A percentile compares a stretch with the other conserved stretches of the same genome.
Evolutionary conservation across 495 filamentous ascomycete genomes (phyloP).

Genomic region (Gamarada debralockiae): DNA sequence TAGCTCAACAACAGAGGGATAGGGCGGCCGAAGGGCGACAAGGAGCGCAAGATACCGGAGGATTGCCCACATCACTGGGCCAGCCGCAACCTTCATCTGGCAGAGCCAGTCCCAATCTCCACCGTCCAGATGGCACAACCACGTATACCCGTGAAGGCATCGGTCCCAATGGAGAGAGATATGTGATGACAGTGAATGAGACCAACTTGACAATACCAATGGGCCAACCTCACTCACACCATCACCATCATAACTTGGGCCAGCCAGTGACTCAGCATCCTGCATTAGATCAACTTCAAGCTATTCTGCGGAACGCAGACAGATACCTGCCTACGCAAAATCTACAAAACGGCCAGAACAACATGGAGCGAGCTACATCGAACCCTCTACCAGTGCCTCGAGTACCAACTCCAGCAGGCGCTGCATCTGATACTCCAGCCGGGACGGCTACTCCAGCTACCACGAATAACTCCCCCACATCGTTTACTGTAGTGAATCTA

Average conservation of each 20-base stretch:
- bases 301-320: conserved; percentile 38
- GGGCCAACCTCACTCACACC: conserved; percentile 6
- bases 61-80: not conserved
- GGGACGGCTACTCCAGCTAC: conserved; percentile 36
- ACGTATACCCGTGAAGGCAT: conserved; percentile 32
- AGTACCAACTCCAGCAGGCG: not conserved
- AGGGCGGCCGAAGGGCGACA: conserved; percentile 23
- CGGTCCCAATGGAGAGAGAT: conserved; percentile 34
- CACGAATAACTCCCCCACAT: conserved; percentile 10
- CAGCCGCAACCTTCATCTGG: conserved; percentile 11
- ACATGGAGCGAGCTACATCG: conserved; percentile 45
- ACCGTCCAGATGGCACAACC: conserved; percentile 31
- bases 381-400: conserved; percentile 31
- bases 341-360: conserved; percentile 34
- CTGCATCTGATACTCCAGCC: conserved; percentile 2
- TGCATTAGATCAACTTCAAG: conserved; percentile 27
- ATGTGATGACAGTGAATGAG: conserved; percentile 29
- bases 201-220: conserved; percentile 18
- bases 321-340: conserved; percentile 19
- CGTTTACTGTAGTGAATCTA: conserved; percentile 4
- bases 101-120: conserved; percentile 25
- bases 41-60: conserved; percentile 14
- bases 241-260: conserved; percentile 13
- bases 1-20: conserved; percentile 38
- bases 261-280: conserved; percentile 12